Conservation (phyloP, 2,329 filamentous ascomycete genomes). For the Nigrospora osmanthi region DNA sequence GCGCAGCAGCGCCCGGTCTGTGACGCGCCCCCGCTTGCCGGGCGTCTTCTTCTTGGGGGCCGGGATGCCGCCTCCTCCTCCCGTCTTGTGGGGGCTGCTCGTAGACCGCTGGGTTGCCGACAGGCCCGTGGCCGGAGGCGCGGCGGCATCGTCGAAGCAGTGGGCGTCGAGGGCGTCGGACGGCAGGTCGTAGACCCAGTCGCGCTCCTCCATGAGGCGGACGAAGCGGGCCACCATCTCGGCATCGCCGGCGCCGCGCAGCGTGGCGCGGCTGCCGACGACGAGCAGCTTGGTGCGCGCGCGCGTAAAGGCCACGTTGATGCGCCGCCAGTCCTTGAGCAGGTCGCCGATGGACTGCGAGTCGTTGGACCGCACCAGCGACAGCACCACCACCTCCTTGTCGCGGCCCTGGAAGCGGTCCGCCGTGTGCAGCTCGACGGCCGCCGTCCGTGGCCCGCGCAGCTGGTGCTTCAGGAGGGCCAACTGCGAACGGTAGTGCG, state of each 20-base stretch:
- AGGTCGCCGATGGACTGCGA: slow-evolving; percentile 79
- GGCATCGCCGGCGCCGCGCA: slow-evolving; percentile 64
- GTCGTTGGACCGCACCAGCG: slow-evolving; percentile 81
- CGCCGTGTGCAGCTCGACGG: slow-evolving; percentile 91
- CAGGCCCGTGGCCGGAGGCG: slow-evolving; percentile 28
- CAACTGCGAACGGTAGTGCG: slow-evolving; percentile 90
- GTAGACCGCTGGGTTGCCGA: slow-evolving; percentile 9
- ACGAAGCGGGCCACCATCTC: slow-evolving; percentile 75
- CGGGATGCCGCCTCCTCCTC: too few relatives aligned
- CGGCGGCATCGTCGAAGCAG: slow-evolving; percentile 51
- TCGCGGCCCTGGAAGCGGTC: slow-evolving; percentile 96
- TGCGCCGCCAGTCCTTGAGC: slow-evolving; percentile 81
- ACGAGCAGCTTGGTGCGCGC: slow-evolving; percentile 89
- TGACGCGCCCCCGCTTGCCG: slow-evolving; percentile 50
- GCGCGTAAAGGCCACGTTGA: slow-evolving; percentile 93
- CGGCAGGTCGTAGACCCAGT: slow-evolving; percentile 75
- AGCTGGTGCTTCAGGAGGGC: slow-evolving; percentile 71
- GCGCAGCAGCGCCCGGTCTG: slow-evolving; percentile 54
- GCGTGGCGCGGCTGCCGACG: slow-evolving; percentile 71
- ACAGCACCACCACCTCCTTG: slow-evolving; percentile 86
- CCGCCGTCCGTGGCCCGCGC: slow-evolving; percentile 38
- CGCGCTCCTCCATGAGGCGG: slow-evolving; percentile 62
- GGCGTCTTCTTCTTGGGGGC: slow-evolving; percentile 18
- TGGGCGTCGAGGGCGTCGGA: slow-evolving; percentile 58
- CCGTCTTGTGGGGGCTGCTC: neutral